Evolutionary conservation across 2,329 filamentous ascomycete species (phyloP).

Genomic region (Paracoccidioides lutzii): DNA sequence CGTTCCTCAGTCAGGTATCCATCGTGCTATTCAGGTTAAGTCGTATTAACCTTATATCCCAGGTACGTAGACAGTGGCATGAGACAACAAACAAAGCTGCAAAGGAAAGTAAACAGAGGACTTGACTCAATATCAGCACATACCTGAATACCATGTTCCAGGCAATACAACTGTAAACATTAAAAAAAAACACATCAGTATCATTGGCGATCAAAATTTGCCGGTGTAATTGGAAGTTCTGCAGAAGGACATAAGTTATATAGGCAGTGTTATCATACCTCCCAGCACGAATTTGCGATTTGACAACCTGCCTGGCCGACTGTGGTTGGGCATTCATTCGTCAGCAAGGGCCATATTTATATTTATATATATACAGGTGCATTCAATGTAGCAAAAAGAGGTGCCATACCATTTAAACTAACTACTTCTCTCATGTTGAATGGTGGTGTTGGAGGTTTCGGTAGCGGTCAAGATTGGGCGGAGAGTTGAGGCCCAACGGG

Average conservation of each 20-base stretch:
- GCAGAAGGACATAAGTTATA: background rate
- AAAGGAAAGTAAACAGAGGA: background rate
- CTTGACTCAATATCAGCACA: conserved; percentile 21
- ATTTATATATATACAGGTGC: background rate
- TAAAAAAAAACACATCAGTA: background rate
- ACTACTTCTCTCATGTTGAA: conserved; percentile 96
- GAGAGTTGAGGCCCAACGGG: background rate
- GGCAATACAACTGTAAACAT: conserved; percentile 77
- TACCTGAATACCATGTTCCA: conserved; percentile 99
- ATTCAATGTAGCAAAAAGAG: background rate
- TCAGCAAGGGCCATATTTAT: conserved; percentile 22
- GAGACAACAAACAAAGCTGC: background rate
- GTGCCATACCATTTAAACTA: conserved; percentile 81
- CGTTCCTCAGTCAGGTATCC: conserved; percentile 97
- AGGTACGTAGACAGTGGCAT: background rate
- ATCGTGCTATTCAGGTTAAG: conserved; percentile 58
- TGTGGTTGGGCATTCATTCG: conserved; percentile 34
- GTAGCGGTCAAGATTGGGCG: background rate
- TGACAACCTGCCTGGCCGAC: conserved; percentile 99
- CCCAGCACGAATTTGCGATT: conserved; percentile 99
- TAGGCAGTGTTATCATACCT: conserved; percentile 54
- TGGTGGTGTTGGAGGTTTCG: background rate
- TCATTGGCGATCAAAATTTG: background rate
- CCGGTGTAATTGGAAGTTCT: background rate
- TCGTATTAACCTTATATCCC: conserved; percentile 8